Base-by-base conservation (phyloP, 73 alveolate species). In the Breviolum minutum region DNA sequence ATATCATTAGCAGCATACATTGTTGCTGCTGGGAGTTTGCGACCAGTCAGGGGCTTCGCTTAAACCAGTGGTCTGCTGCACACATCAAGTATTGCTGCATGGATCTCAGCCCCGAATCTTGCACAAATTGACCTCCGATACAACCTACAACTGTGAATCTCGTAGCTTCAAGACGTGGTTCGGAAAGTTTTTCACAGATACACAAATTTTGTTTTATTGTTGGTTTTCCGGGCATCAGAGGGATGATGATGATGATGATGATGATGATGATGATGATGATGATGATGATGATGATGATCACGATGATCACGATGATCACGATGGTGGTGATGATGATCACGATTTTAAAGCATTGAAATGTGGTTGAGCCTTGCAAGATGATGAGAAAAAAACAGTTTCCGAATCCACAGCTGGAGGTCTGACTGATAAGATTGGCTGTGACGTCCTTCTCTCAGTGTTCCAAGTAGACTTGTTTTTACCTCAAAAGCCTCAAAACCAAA, bases 81-180 rank as follows among this genome's bases (percentile, higher is more conserved):
- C 96, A 90, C 96, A 54, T 90, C 63, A 81, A 69, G 87, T 71
- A 90, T 62, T 90, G 96, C 80, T 90, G 96, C 40, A 62, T 7
- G 17, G 20, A 63, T 13, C 95, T 88, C 86, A 61, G 68, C 16
- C 1, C 24, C 1, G 63, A 22, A 30, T 0, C 27, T n/a, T 29
- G 48, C 27, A 17, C 86, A 30, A 7, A 63, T 11, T 77, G 81
- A 17, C 13, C 81, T 40, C 54, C 54, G 54, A 40, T 40, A 40
- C 54, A 40, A 40, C 5, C 14, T 20, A 71, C 32, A 20, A 12
- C 30, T 71, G 29, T 71, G 81, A 30, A 8, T n/a, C 26, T 71
- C 81, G 30, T 7, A 8, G 10, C 13, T n/a, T n/a, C 30, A 71
- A 17, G 4, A 71, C 13, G 4, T n/a, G 30, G 29, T n/a, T n/a